Base-by-base conservation (phyloP, 441 rosid genomes). In the Erodium texanum region DNA sequence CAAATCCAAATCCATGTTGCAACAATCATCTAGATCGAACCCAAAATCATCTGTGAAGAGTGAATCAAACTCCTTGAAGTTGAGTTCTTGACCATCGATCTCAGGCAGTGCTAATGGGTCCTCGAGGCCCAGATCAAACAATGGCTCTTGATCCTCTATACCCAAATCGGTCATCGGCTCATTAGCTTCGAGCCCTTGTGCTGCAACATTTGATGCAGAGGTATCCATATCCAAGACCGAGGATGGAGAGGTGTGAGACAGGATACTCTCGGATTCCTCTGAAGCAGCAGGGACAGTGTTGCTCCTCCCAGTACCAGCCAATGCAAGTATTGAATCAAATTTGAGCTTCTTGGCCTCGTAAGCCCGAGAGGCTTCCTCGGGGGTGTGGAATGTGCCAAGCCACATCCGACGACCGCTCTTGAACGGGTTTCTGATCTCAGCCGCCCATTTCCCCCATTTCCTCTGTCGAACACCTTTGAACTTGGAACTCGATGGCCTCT, bases 381-480 rank as follows among this genome's bases (percentile, higher is more conserved):
- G 87, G 2, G 96, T 89, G 34, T 84, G 75, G 27, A 80, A 94
- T 38, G 99, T 91, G 65, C 97, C 99, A 77, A 94, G 75, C 99
- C 99, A 94, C 62, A 84, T 80, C 62, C 99, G 80, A 18, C 16
- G 2, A 2, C 73, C 77, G 65, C 86, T 86, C 62, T 83, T 85
- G 64, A 84, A 67, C 1, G 99, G 99, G 64, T 91, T 87, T 24
- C 97, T 75, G 27, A 94, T 94, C 75, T 94, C 99, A 50, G 97
- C 99, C 8, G 99, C 97, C 97, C 97, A 94, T 79, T 89, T 94
- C 0, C 99, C 99, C 99, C 97, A 94, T 78, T 92, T 94, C 74
- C 99, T 74, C 67, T 86, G 97, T 72, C 99, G 77, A 63, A 94
- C 94, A 72, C 98, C 99, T 29, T 79, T 83, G 32, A 75, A 91